Conservation (phyloP, 257 asterid genomes). For the Gentiana macrophylla region DNA sequence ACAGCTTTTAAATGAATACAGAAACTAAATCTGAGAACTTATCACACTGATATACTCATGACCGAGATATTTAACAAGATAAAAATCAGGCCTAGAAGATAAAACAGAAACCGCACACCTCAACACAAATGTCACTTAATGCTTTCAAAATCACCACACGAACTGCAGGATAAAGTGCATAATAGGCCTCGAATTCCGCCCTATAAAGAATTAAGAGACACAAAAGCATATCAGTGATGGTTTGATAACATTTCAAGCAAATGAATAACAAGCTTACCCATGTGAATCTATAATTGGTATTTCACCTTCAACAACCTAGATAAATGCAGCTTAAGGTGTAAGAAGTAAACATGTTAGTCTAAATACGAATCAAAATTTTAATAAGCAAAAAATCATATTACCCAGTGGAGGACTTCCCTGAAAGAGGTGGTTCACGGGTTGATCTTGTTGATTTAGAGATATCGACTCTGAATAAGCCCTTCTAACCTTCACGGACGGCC, state of each 20-base stretch:
- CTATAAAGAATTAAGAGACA: constrained; percentile 25
- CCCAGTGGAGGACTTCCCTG: constrained; percentile 42
- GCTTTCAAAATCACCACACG: constrained; percentile 95
- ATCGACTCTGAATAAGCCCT: too few species aligned
- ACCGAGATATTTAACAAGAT: too few species aligned
- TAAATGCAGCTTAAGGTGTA: constrained; percentile 10
- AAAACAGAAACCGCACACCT: constrained; percentile 39
- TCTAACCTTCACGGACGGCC: too few species aligned
- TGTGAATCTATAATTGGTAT: constrained; percentile 92
- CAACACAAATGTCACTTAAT: constrained; percentile 93
- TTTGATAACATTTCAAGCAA: background rate
- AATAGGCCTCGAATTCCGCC: constrained; percentile 82
- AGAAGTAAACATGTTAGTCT: background rate
- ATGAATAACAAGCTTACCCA: constrained; percentile 50
- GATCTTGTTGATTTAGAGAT: too few species aligned
- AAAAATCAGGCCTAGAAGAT: background rate
- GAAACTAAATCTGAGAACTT: too few species aligned
- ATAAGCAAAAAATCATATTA: constrained; percentile 27
- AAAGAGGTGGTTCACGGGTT: too few species aligned
- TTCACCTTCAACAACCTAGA: constrained; percentile 94
- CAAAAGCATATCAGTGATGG: background rate
- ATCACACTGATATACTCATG: too few species aligned
- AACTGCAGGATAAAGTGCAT: constrained; percentile 72
- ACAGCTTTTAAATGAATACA: too few species aligned
- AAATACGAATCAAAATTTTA: constrained; percentile 6